Evolutionary conservation across 345 rosid genomes (phyloP).

Genomic region (Eucalyptus victrix): DNA sequence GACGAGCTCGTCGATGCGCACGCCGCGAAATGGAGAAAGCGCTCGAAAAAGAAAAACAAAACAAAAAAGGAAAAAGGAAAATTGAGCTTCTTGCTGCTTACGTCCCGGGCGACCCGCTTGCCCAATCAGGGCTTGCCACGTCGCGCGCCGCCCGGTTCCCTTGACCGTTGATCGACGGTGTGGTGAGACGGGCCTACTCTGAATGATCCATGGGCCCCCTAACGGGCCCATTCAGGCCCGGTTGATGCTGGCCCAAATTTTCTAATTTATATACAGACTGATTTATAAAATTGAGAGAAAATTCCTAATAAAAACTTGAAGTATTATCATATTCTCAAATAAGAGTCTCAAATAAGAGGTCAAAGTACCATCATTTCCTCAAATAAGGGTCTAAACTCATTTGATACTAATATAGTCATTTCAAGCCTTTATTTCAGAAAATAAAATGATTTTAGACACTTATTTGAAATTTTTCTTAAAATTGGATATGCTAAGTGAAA

Average conservation of each 20-base stretch:
- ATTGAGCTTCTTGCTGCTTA: background rate
- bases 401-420: no score
- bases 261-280: background rate
- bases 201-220: background rate
- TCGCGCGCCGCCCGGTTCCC: background rate
- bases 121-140: background rate
- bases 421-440: no score
- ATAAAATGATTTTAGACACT: fast-evolving
- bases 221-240: background rate
- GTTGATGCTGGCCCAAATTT: background rate
- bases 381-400: no score
- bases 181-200: background rate
- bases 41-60: background rate
- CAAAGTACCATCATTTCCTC: fast-evolving
- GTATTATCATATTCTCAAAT: fast-evolving
- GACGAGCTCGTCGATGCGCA: background rate
- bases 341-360: fast-evolving
- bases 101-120: background rate
- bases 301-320: fast-evolving
- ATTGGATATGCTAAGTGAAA: background rate
- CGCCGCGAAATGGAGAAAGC: background rate
- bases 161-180: background rate
- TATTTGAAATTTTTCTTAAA: no score
- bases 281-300: background rate
- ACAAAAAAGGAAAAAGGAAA: background rate